Percentiles rank a stretch among this genome's conserved stretches.
Conservation (phyloP, 257 asterid species). For the Rubia yunnanensis region DNA sequence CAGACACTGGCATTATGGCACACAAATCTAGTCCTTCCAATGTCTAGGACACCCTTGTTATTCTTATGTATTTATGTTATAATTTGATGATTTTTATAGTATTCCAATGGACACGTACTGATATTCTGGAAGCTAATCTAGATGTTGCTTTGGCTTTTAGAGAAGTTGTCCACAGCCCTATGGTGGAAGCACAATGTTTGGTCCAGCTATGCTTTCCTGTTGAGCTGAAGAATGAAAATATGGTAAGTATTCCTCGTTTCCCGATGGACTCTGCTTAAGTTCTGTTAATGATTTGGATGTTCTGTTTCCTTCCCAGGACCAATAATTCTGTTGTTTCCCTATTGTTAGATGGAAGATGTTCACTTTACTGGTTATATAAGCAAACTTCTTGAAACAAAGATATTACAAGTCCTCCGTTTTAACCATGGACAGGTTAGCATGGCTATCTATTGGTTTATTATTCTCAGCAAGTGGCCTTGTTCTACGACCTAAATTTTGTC, state of each 20-base stretch:
- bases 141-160: conserved; percentile 37
- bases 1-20: not conserved
- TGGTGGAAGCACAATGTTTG: conserved; percentile 97
- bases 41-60: not conserved
- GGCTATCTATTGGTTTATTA: conserved; percentile 10
- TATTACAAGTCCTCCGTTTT: conserved; percentile 84
- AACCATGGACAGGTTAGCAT: conserved; percentile 74
- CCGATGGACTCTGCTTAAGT: not conserved
- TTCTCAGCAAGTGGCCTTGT: conserved; percentile 5
- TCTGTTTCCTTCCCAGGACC: not conserved
- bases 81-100: not conserved
- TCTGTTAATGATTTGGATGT: conserved; percentile 1
- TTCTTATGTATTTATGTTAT: not conserved
- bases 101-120: not conserved
- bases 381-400: conserved; percentile 93
- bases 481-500: conserved; percentile 14
- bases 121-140: conserved; percentile 10
- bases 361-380: conserved; percentile 81
- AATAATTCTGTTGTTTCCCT: conserved; percentile 11
- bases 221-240: conserved; percentile 68
- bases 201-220: conserved; percentile 95
- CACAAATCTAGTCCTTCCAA: not conserved
- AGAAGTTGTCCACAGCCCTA: conserved; percentile 86
- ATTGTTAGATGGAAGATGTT: conserved; percentile 67
- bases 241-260: conserved; percentile 29